These are phyloP conservation scores for Achaetomium macrosporum DNA, from an alignment of 2,329 filamentous ascomycete species.

Conservation along the genomic window DNA sequence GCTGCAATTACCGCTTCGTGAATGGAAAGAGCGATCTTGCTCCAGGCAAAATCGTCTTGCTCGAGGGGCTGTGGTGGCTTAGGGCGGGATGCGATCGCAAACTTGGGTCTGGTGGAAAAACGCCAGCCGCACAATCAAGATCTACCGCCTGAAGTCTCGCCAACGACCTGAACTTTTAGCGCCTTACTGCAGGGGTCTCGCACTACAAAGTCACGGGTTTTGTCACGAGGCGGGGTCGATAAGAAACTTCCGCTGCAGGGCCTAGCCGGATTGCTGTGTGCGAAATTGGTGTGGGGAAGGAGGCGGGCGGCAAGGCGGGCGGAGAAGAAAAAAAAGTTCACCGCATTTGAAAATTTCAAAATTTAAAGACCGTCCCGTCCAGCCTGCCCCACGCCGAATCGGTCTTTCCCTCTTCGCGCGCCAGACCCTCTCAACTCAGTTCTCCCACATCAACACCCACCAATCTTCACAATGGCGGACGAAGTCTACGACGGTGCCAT, in stretches of 20 bases:
- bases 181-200: not conserved
- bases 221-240: slow-evolving; percentile 17
- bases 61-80: not conserved
- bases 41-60: slow-evolving; percentile 26
- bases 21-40: slow-evolving; percentile 25
- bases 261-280: slow-evolving; percentile 11
- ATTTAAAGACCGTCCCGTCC: slow-evolving; percentile 21
- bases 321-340: slow-evolving; percentile 24
- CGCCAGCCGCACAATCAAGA: slow-evolving; percentile 19
- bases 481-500: slow-evolving; percentile 99
- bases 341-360: slow-evolving; percentile 25
- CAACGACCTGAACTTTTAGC: slow-evolving; percentile 5
- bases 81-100: slow-evolving; percentile 15
- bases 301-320: slow-evolving; percentile 12
- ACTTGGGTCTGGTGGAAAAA: slow-evolving; percentile 15
- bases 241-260: slow-evolving; percentile 9
- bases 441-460: slow-evolving; percentile 16
- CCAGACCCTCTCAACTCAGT: slow-evolving; percentile 23
- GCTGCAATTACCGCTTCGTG: slow-evolving; percentile 6
- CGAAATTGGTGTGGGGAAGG: slow-evolving; percentile 20
- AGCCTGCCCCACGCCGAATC: slow-evolving; percentile 24
- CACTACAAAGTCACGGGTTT: slow-evolving; percentile 14
- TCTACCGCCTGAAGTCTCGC: not conserved
- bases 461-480: slow-evolving; percentile 71
- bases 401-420: slow-evolving; percentile 20